phyloP scores from a whole-genome alignment of 208 protist species.

The Acanthamoeba lenticulata region DNA sequence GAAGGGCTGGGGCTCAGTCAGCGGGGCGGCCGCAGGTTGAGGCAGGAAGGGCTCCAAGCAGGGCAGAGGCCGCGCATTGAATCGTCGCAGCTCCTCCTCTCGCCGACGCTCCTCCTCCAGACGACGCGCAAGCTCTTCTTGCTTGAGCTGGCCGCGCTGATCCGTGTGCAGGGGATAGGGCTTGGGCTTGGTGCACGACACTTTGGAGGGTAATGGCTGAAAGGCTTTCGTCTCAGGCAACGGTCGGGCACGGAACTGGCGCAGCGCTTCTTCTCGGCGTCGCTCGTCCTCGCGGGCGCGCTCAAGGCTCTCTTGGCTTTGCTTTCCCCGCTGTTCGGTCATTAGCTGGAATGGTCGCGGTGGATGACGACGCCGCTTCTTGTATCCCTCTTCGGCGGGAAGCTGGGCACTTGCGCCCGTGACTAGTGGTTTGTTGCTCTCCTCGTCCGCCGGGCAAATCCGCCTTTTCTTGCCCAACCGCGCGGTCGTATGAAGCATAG shows the following conservation, averaged over 20 bases:
- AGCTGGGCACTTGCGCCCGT: neutral
- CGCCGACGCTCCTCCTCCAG: neutral
- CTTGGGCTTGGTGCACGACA: neutral
- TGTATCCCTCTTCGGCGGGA: neutral
- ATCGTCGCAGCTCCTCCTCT: neutral
- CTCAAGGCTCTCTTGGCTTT: neutral
- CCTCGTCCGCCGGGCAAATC: neutral
- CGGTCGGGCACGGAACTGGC: neutral
- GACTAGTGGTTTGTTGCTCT: neutral
- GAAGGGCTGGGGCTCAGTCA: slow-evolving; percentile 31
- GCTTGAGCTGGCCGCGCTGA: neutral
- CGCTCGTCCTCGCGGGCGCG: neutral
- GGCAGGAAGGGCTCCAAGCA: neutral
- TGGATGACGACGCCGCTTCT: neutral
- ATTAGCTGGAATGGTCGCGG: slow-evolving; percentile 12
- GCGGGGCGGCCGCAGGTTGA: neutral
- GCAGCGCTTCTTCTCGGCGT: neutral
- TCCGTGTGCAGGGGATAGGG: slow-evolving; percentile 30
- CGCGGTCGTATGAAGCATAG: neutral
- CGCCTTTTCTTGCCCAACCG: neutral
- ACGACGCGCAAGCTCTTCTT: neutral
- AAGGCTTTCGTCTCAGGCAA: neutral
- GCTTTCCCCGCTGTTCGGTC: neutral
- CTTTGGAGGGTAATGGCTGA: neutral
- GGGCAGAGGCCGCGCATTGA: neutral